These are phyloP conservation scores for Lyophyllum semitale DNA, from an alignment of 768 basidiomycete genomes.

Conservation along the genomic window DNA sequence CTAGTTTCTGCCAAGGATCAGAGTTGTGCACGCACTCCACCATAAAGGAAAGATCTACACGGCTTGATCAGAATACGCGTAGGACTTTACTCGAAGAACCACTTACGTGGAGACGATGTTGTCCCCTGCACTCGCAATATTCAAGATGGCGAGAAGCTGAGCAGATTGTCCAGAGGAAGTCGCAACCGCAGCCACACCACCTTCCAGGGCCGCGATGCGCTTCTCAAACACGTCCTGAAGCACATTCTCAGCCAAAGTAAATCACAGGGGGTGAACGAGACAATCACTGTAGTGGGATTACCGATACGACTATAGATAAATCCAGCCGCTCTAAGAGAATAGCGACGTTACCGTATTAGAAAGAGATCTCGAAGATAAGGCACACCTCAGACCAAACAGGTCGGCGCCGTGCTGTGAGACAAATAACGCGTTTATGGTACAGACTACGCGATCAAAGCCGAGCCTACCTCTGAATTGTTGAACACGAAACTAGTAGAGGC, in stretches of 20 bases:
- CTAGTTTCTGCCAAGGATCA: background rate
- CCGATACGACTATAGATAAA: conserved; percentile 72
- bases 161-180: conserved; percentile 76
- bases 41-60: conserved; percentile 63
- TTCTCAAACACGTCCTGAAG: conserved; percentile 75
- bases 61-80: background rate
- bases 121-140: conserved; percentile 65
- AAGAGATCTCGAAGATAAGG: background rate
- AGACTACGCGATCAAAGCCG: background rate
- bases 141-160: conserved; percentile 70
- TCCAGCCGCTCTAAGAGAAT: conserved; percentile 46
- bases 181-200: conserved; percentile 77
- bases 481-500: conserved; percentile 74
- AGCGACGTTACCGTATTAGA: background rate
- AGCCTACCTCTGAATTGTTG: conserved; percentile 62
- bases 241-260: background rate
- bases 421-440: background rate
- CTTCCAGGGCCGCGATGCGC: conserved; percentile 77
- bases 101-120: conserved; percentile 77
- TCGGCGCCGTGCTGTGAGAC: conserved; percentile 65
- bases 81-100: too few species aligned
- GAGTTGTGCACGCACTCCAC: conserved; percentile 41
- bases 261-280: background rate
- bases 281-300: conserved; percentile 64
- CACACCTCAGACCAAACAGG: conserved; percentile 63